Conservation (phyloP, 164 flowering plant species). For the Litsea cubeba region DNA sequence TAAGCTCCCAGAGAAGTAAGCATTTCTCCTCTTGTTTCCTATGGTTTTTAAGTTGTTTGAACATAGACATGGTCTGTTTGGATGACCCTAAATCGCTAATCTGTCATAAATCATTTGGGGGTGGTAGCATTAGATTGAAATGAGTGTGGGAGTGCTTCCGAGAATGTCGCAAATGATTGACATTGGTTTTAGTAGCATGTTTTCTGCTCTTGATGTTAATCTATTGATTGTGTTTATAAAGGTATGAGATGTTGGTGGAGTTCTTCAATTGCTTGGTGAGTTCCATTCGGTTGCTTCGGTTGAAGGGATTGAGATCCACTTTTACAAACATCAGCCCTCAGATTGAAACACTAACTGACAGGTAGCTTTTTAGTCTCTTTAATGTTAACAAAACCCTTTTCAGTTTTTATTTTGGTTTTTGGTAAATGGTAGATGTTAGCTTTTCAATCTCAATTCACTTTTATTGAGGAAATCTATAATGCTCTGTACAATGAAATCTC, state of each 20-base stretch:
- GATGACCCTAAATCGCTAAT: not conserved
- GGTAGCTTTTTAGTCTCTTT: conserved; percentile 33
- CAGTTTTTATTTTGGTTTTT: no score
- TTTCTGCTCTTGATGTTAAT: not conserved
- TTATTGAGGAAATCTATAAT: not conserved
- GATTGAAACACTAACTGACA: conserved; percentile 59
- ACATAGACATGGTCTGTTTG: no score
- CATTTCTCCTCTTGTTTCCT: not conserved
- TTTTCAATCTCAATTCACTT: not conserved
- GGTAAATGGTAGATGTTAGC: not conserved
- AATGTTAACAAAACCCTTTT: not conserved
- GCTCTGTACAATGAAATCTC: not conserved
- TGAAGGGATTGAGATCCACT: conserved; percentile 43
- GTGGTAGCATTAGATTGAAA: not conserved
- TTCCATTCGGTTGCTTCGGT: conserved; percentile 50
- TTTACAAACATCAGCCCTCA: conserved; percentile 47
- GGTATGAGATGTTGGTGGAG: conserved; percentile 38
- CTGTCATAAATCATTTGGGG: not conserved
- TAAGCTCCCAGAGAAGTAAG: conserved; percentile 39
- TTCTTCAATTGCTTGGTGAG: conserved; percentile 40
- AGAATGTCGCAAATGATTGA: not conserved
- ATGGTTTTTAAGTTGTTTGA: not conserved
- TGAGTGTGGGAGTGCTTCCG: not conserved
- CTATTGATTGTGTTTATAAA: conserved; percentile 12
- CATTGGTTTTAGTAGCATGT: not conserved